Evolutionary conservation across 768 basidiomycete species (phyloP).

Genomic region (Daedaleopsis nitida): DNA sequence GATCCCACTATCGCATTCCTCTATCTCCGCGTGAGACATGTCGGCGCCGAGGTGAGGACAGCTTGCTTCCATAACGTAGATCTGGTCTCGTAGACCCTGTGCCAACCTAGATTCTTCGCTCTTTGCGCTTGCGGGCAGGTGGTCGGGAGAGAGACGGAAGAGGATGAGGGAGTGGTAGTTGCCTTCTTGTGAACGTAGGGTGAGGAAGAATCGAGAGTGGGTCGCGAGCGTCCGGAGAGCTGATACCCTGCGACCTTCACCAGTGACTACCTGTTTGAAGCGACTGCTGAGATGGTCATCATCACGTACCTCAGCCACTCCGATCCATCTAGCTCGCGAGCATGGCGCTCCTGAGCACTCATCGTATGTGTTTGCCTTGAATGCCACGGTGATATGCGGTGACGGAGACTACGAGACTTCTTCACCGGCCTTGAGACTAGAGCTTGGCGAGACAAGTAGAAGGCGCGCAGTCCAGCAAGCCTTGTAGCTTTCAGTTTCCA

Average conservation of each 20-base stretch:
- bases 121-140: slow-evolving; percentile 7
- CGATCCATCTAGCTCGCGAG: background rate
- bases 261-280: background rate
- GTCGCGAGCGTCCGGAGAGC: slow-evolving; percentile 47
- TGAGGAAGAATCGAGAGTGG: slow-evolving; percentile 62
- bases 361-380: no score
- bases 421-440: background rate
- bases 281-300: background rate
- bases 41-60: slow-evolving; percentile 85
- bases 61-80: slow-evolving; percentile 80
- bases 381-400: no score
- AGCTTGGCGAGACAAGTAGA: background rate
- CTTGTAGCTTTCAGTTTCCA: no score
- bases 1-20: slow-evolving; percentile 57
- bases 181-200: slow-evolving; percentile 59
- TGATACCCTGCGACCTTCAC: slow-evolving; percentile 30
- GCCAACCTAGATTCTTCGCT: slow-evolving; percentile 4
- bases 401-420: background rate
- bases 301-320: background rate
- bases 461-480: background rate
- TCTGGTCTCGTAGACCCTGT: slow-evolving; percentile 34
- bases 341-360: no score
- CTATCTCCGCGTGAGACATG: slow-evolving; percentile 79
- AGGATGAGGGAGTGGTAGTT: slow-evolving; percentile 64
- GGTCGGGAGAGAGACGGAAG: slow-evolving; percentile 54